Base-by-base conservation (phyloP, 805 yeast species). In the Myxozyma kluyveri region DNA sequence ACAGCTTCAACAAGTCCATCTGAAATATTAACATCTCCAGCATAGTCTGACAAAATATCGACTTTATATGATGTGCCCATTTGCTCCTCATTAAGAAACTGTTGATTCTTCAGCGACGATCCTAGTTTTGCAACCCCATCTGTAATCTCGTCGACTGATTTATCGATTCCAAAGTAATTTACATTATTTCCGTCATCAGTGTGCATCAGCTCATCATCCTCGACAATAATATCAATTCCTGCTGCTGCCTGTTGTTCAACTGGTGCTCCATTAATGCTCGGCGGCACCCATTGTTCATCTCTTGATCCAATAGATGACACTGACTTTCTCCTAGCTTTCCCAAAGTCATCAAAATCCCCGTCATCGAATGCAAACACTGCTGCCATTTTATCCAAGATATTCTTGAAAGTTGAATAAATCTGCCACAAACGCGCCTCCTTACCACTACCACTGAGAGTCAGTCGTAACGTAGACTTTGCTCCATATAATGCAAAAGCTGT, bases 61-160 rank as follows among this genome's bases (percentile, higher is more conserved):
- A 80, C 76, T 52, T 77, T 77, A 57, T 76, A 75, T 3, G 81
- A 75, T 2, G 72, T 68, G 1, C 81, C 81, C n/a, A 74, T 61
- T 46, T 77, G 45, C 29, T 47, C 47, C 24, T 48, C 51, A 42
- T 23, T 43, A 27, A 17, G n/a, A 26, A 54, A 54, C 42, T 45
- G 46, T 10, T 29, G 37, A 31, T 45, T 33, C 36, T 54, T 54
- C 32, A 52, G 26, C 21, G 54, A 19, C 23, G 52, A 43, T 3
- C 59, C 56, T 4, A 47, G 27, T 12, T 3, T 17, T 2, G 50
- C 47, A 12, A 39, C n/a, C 7, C 47, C 45, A 7, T 46, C 41
- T 14, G 42, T 41, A 27, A 40, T 6, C 5, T 7, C 42, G 24
- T 12, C 45, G 4, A 24, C 36, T 4, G 32, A 33, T 6, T 36